Conservation (phyloP, 495 filamentous ascomycete genomes). For the Penicillium coprophilum region DNA sequence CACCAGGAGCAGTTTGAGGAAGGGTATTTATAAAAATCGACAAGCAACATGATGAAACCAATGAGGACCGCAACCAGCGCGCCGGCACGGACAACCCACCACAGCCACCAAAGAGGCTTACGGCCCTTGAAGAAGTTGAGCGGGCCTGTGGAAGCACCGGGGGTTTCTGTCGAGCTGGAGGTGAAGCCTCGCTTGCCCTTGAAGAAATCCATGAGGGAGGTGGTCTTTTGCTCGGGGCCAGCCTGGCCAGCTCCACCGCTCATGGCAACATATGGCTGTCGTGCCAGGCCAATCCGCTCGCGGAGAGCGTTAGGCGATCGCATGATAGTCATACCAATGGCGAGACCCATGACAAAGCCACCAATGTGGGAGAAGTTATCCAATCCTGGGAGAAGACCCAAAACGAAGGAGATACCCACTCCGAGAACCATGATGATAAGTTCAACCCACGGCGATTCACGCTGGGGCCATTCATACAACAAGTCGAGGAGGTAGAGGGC, state of each 20-base stretch:
- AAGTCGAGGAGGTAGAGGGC: conserved; percentile 86
- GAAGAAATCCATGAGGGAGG: conserved; percentile 38
- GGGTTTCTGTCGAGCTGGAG: conserved; percentile 17
- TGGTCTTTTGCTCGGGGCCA: conserved; percentile 27
- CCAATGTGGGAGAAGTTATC: conserved; percentile 99
- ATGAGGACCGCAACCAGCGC: conserved; percentile 76
- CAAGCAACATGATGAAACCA: conserved; percentile 78
- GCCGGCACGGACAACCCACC: conserved; percentile 86
- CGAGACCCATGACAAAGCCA: conserved; percentile 89
- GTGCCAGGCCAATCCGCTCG: conserved; percentile 63
- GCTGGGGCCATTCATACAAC: conserved; percentile 83
- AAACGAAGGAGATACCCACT: conserved; percentile 82
- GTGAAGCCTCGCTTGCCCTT: conserved; percentile 35
- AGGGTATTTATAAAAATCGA: conserved; percentile 83
- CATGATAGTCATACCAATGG: conserved; percentile 80
- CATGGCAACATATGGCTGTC: conserved; percentile 68
- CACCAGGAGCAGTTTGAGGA: conserved; percentile 81
- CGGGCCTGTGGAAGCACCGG: conserved; percentile 56
- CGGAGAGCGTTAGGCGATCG: conserved; percentile 82
- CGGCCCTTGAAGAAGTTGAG: conserved; percentile 86
- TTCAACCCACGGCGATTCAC: conserved; percentile 72
- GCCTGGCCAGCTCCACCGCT: conserved; percentile 35
- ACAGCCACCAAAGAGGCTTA: conserved; percentile 93
- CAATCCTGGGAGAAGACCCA: conserved; percentile 87
- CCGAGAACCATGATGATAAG: conserved; percentile 81